Evolutionary conservation across 192 early-diverging fungal genomes (phyloP).

Genomic region (Funneliformis mosseae): DNA sequence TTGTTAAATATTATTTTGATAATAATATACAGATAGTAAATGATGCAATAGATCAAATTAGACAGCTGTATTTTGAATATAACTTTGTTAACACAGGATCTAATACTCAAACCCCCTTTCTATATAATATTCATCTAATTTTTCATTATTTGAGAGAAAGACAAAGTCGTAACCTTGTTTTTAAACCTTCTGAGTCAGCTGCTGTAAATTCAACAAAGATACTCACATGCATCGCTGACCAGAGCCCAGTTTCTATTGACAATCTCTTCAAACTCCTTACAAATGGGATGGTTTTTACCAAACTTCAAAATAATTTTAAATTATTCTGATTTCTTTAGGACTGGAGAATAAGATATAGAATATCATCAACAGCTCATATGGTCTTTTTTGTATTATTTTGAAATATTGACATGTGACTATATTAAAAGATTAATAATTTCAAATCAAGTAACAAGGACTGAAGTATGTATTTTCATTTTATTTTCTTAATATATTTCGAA

Average conservation of each 20-base stretch:
- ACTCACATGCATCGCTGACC: no score
- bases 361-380: conserved; percentile 26
- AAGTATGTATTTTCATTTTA: conserved; percentile 37
- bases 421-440: conserved; percentile 36
- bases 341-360: conserved; percentile 38
- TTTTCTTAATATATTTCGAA: conserved; percentile 19
- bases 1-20: conserved; percentile 41
- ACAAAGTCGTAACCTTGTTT: conserved; percentile 37
- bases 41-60: conserved; percentile 31
- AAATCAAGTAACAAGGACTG: conserved; percentile 40
- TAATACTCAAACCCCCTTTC: conserved; percentile 31
- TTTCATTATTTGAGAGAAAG: conserved; percentile 40
- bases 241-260: no score
- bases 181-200: conserved; percentile 39
- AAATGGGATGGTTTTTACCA: no score
- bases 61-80: conserved; percentile 43
- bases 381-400: conserved; percentile 43
- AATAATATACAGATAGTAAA: conserved; percentile 35
- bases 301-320: conserved; percentile 34
- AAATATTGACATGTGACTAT: conserved; percentile 34
- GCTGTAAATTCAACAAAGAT: conserved; percentile 39
- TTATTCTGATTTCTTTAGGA: conserved; percentile 36
- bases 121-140: conserved; percentile 43
- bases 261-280: no score
- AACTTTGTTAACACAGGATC: conserved; percentile 38